Percentiles rank a stretch among this genome's conserved stretches.
phyloP scores from a whole-genome alignment of 1,284 basidiomycete genomes.

The Papiliotrema terrestris region DNA sequence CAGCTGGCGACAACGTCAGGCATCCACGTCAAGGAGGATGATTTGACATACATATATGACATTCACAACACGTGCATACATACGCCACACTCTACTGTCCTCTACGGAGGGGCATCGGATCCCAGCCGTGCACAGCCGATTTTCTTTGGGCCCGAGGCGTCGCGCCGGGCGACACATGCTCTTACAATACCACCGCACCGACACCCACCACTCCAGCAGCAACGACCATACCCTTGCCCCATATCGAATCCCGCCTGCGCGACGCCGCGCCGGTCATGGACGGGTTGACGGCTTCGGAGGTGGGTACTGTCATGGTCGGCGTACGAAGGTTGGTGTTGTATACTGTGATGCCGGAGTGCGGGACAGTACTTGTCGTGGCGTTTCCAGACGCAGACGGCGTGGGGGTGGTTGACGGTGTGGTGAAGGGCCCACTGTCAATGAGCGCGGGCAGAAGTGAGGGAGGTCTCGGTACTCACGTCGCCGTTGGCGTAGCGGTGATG shows the following conservation, averaged over 20 bases:
- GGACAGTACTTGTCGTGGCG: not conserved
- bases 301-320: not conserved
- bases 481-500: conserved; percentile 1
- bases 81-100: too few relatives aligned
- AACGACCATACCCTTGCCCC: not conserved
- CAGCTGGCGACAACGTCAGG: too few relatives aligned
- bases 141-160: not conserved
- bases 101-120: too few relatives aligned
- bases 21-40: too few relatives aligned
- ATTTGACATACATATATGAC: too few relatives aligned
- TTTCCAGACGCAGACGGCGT: not conserved
- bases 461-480: conserved; percentile 1
- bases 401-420: not conserved
- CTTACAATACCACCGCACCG: not conserved
- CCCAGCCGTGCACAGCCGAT: too few relatives aligned
- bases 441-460: not conserved
- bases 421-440: conserved; percentile 3
- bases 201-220: not conserved
- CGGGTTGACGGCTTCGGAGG: not conserved
- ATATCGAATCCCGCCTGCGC: not conserved
- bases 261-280: not conserved
- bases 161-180: too few relatives aligned
- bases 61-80: too few relatives aligned
- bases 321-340: conserved; percentile 1
- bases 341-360: conserved; percentile 4